Percentiles rank a stretch among this genome's conserved stretches.
Evolutionary conservation across 2,329 filamentous ascomycete genomes (phyloP).

Genomic region (Stemphylium beticola): DNA sequence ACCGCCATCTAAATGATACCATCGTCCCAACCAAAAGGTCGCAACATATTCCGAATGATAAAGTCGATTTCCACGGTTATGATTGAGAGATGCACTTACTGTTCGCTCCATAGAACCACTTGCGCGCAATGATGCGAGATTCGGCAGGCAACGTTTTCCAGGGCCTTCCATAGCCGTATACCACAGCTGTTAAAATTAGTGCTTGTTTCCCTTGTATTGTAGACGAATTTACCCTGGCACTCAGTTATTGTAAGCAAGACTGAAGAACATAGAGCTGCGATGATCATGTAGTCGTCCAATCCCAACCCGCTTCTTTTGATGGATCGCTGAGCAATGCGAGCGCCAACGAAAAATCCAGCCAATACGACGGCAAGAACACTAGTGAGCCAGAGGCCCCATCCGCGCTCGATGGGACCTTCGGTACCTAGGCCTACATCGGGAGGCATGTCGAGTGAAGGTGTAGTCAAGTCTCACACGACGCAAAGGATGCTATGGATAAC

Average conservation of each 20-base stretch:
- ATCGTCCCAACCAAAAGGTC: too few relatives aligned
- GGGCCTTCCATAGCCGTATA: conserved; percentile 29
- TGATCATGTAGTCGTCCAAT: conserved; percentile 33
- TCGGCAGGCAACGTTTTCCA: conserved; percentile 21
- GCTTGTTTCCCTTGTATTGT: not conserved
- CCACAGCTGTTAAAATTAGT: conserved; percentile 23
- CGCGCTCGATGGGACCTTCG: conserved; percentile 27
- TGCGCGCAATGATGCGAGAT: conserved; percentile 24
- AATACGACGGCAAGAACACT: conserved; percentile 29
- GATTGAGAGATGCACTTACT: conserved; percentile 7
- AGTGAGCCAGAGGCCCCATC: conserved; percentile 31
- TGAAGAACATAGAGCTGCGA: conserved; percentile 25
- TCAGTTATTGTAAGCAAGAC: conserved; percentile 29
- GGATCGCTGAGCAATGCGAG: conserved; percentile 23
- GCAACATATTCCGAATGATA: too few relatives aligned
- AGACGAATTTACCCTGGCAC: conserved; percentile 26
- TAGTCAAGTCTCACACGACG: not conserved
- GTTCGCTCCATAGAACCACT: conserved; percentile 42
- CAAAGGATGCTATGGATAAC: not conserved
- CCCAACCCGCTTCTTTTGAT: conserved; percentile 26
- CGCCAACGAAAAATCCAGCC: conserved; percentile 24
- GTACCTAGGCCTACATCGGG: conserved; percentile 32
- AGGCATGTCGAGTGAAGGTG: conserved; percentile 18
- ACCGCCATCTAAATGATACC: too few relatives aligned
- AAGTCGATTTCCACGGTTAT: not conserved